A percentile compares a stretch with the other conserved stretches of the same genome.
phyloP scores from a whole-genome alignment of 345 rosid species.

The Eutrema heterophyllum region DNA sequence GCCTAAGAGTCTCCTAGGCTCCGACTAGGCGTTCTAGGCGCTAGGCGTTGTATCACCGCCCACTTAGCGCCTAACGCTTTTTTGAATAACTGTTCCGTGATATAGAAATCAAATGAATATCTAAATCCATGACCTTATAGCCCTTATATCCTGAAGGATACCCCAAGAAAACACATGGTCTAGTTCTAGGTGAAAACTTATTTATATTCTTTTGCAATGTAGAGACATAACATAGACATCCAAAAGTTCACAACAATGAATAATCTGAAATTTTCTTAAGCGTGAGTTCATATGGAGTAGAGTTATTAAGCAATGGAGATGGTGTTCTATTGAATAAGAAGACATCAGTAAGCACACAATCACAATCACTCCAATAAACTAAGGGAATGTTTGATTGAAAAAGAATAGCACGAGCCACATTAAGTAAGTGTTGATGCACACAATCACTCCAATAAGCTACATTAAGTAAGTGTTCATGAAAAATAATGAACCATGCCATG shows the following conservation, averaged over 20 bases:
- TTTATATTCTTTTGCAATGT: neutral
- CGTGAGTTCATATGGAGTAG: neutral
- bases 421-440: neutral
- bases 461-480: neutral
- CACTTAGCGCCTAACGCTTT: too few relatives aligned
- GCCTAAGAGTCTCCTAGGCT: too few relatives aligned
- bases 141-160: neutral
- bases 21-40: too few relatives aligned
- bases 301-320: neutral
- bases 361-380: neutral
- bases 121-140: neutral
- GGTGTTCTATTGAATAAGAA: neutral
- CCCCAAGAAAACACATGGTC: neutral
- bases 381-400: neutral
- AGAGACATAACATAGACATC: neutral
- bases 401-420: too few relatives aligned
- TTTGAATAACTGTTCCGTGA: too few relatives aligned
- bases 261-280: neutral
- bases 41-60: too few relatives aligned
- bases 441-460: too few relatives aligned
- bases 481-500: too few relatives aligned
- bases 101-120: neutral
- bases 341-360: neutral
- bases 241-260: neutral
- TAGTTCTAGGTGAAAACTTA: neutral